phyloP scores from a whole-genome alignment of 2,329 filamentous ascomycete species.

The Orbilia oligospora region DNA sequence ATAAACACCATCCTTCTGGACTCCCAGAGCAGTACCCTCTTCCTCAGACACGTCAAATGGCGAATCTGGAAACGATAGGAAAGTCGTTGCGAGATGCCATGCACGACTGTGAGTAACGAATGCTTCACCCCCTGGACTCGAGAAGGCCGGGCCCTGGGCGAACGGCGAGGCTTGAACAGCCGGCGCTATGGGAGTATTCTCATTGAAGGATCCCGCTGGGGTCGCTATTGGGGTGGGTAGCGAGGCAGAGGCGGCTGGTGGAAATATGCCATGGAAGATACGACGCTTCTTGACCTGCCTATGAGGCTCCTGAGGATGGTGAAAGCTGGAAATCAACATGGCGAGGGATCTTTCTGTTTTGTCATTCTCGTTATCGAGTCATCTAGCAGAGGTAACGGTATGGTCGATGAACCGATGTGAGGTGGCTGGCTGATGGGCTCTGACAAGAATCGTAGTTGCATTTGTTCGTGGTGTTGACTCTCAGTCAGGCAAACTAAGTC shows the following conservation, averaged over 20 bases:
- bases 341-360: conserved; percentile 4
- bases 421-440: conserved; percentile 12
- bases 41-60: conserved; percentile 60
- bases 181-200: conserved; percentile 61
- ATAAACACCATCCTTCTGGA: conserved; percentile 52
- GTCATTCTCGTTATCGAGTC: conserved; percentile 38
- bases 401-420: neutral
- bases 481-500: neutral
- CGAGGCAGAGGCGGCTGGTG: conserved; percentile 62
- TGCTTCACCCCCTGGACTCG: conserved; percentile 46
- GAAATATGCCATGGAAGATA: conserved; percentile 64
- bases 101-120: conserved; percentile 62
- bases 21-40: conserved; percentile 57
- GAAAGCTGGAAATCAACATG: conserved; percentile 59
- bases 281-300: conserved; percentile 60
- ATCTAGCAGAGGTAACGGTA: conserved; percentile 15
- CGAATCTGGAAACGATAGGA: conserved; percentile 62
- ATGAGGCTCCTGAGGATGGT: conserved; percentile 57
- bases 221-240: conserved; percentile 62
- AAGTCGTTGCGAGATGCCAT: conserved; percentile 63
- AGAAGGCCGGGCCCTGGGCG: conserved; percentile 40
- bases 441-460: neutral
- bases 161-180: conserved; percentile 39
- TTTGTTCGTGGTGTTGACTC: conserved; percentile 19
- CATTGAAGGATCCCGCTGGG: conserved; percentile 59